Conservation (phyloP, 2,329 filamentous ascomycete species). For the Colletotrichum godetiae region DNA sequence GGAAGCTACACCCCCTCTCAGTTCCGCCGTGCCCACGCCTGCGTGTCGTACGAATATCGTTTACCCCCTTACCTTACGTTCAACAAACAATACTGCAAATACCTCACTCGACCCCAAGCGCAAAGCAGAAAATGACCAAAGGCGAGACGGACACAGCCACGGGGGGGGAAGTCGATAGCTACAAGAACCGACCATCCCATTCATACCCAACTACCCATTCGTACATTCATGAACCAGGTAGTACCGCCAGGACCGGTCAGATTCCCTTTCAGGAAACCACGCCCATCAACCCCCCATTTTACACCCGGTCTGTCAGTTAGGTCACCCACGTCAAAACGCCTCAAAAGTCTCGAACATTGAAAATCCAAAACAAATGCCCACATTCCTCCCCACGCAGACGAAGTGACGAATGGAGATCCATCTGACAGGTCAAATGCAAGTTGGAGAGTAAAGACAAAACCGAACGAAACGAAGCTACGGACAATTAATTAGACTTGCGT, state of each 20-base stretch:
- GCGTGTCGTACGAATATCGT: neutral
- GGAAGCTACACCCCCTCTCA: neutral
- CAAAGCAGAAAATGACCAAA: neutral
- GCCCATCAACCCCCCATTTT: too few species aligned
- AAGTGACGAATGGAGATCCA: neutral
- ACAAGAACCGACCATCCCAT: neutral
- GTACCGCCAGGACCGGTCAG: neutral
- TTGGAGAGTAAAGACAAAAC: too few species aligned
- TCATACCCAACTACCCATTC: neutral
- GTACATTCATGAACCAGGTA: neutral
- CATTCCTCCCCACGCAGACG: neutral
- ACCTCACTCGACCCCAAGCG: neutral
- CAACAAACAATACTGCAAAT: neutral
- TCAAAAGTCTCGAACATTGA: neutral
- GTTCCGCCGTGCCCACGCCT: neutral
- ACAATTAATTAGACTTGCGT: neutral
- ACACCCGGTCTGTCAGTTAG: too few species aligned
- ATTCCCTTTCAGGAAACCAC: neutral
- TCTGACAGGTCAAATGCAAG: neutral
- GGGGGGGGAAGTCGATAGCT: neutral
- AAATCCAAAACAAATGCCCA: neutral
- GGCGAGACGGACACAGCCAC: neutral
- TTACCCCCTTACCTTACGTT: neutral
- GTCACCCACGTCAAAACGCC: neutral
- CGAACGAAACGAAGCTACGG: neutral